Conservation (phyloP, 1,284 basidiomycete species). For the Coniferiporia sulphurascens region DNA sequence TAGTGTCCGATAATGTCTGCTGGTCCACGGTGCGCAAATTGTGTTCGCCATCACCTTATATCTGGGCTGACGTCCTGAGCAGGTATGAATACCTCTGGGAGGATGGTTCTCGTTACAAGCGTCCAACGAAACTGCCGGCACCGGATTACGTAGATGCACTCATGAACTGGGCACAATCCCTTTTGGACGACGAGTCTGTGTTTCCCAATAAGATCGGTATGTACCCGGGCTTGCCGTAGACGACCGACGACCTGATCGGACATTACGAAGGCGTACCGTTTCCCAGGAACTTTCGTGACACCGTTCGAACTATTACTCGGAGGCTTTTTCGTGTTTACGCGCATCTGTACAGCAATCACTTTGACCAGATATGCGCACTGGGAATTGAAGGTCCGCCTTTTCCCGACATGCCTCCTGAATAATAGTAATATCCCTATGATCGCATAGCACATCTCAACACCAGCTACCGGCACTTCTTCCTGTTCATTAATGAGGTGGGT, state of each 20-base stretch:
- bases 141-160: constrained; percentile 97
- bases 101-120: constrained; percentile 87
- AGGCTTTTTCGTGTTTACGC: constrained; percentile 97
- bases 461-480: constrained; percentile 96
- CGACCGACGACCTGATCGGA: neutral
- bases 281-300: constrained; percentile 86
- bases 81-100: constrained; percentile 99
- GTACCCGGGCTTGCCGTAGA: constrained; percentile 14
- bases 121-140: constrained; percentile 90
- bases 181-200: constrained; percentile 88
- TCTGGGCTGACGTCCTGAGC: constrained; percentile 11
- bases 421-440: constrained; percentile 20
- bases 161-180: constrained; percentile 97
- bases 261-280: constrained; percentile 75
- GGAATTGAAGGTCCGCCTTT: constrained; percentile 84
- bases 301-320: constrained; percentile 88
- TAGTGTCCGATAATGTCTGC: constrained; percentile 99
- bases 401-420: neutral
- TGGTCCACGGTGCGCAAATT: constrained; percentile 73
- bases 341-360: constrained; percentile 99
- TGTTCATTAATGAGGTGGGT: constrained; percentile 91
- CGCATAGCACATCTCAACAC: constrained; percentile 94
- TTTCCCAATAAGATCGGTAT: constrained; percentile 95
- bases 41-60: neutral
- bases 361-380: constrained; percentile 97